Evolutionary conservation across 2,329 filamentous ascomycete genomes (phyloP).

Genomic region (Aspergillus neoniger): DNA sequence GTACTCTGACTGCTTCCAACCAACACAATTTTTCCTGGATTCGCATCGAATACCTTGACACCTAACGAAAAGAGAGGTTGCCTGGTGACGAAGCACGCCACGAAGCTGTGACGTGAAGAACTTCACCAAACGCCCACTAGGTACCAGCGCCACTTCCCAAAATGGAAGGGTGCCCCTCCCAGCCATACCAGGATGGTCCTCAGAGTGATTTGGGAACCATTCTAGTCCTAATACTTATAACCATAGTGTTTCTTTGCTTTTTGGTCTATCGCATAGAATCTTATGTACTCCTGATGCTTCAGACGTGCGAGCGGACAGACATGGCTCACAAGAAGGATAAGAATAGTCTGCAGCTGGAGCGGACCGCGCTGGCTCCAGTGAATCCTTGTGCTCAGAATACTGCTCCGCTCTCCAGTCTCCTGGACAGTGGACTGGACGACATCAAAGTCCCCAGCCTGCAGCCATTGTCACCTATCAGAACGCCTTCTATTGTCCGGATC

Average conservation of each 20-base stretch:
- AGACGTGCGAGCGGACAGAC: neutral
- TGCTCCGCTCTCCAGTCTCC: constrained; percentile 7
- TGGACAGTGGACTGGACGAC: constrained; percentile 23
- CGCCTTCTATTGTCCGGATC: neutral
- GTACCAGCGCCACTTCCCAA: constrained; percentile 13
- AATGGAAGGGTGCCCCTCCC: constrained; percentile 16
- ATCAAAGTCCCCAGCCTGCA: constrained; percentile 19
- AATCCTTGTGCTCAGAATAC: neutral
- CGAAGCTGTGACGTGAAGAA: too few relatives aligned
- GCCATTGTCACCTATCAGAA: constrained; percentile 10
- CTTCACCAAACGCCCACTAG: neutral
- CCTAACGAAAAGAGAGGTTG: too few relatives aligned
- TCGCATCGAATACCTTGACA: too few relatives aligned
- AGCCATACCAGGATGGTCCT: neutral
- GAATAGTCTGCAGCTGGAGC: neutral
- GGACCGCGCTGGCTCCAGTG: neutral
- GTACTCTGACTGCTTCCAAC: too few relatives aligned
- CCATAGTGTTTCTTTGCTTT: neutral
- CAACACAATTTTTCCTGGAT: too few relatives aligned
- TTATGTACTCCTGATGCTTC: neutral
- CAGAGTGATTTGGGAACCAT: neutral
- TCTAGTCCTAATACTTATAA: neutral
- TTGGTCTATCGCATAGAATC: constrained; percentile 2
- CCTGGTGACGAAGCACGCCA: neutral
- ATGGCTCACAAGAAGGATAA: neutral